These are phyloP conservation scores for Penicillium cosmopolitanum DNA, from an alignment of 495 filamentous ascomycete species.

Conservation along the genomic window DNA sequence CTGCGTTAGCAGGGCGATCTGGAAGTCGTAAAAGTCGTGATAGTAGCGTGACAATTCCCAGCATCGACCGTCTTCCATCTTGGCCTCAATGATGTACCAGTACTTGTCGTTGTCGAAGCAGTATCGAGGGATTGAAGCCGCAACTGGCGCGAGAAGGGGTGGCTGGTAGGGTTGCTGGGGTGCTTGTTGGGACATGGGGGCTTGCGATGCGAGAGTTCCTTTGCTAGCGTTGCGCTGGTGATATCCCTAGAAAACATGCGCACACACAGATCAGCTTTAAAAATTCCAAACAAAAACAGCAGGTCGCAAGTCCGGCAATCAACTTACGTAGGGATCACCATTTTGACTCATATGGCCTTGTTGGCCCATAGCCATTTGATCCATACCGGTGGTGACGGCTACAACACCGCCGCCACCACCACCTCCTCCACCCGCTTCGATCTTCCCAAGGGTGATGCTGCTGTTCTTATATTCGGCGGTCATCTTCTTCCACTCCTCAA, in stretches of 20 bases:
- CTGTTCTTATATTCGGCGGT: slow-evolving; percentile 99
- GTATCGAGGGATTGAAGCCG: slow-evolving; percentile 87
- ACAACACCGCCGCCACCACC: slow-evolving; percentile 41
- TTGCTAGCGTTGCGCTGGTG: slow-evolving; percentile 55
- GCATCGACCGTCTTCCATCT: slow-evolving; percentile 85
- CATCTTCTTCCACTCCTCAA: slow-evolving; percentile 99
- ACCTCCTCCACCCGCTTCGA: slow-evolving; percentile 51
- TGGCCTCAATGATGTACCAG: slow-evolving; percentile 95
- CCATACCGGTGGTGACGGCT: slow-evolving; percentile 70
- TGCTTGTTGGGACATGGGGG: slow-evolving; percentile 23
- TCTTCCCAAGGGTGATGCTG: slow-evolving; percentile 92
- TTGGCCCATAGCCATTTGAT: slow-evolving; percentile 72
- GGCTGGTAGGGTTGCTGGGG: slow-evolving; percentile 36
- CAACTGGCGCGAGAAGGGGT: slow-evolving; percentile 59
- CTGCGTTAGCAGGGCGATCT: slow-evolving; percentile 90
- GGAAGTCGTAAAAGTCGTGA: slow-evolving; percentile 98
- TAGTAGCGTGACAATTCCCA: slow-evolving; percentile 95
- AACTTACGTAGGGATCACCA: slow-evolving; percentile 53
- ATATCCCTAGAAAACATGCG: slow-evolving; percentile 31
- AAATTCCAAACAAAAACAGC: no score
- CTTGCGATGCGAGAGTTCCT: slow-evolving; percentile 37
- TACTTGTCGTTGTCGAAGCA: slow-evolving; percentile 98
- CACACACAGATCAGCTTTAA: background rate
- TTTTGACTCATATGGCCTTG: slow-evolving; percentile 42
- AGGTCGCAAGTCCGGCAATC: background rate